Base-by-base conservation (phyloP, 257 asterid species). In the Solanum sitiens region DNA sequence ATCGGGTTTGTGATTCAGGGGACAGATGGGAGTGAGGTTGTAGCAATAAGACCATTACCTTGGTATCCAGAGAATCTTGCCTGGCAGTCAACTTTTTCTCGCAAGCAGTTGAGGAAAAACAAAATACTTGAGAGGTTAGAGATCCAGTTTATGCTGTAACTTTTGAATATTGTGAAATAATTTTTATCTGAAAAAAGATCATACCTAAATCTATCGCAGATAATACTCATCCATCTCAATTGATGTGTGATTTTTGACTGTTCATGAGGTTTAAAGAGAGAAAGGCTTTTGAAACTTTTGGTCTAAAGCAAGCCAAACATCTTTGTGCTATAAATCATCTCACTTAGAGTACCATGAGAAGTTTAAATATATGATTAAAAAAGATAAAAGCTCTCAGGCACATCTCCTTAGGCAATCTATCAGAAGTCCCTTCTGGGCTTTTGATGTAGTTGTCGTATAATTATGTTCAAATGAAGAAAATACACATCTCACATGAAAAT, bases 41-140 rank as follows among this genome's bases (percentile, higher is more conserved):
- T 90, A 83, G 95, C 98, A 87, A 92, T 97, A 75, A 94, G 89
- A 87, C 98, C 98, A 50, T 90, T 97, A 86, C 97, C 95, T 56
- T 97, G 99, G 99, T 97, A 97, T 91, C 99, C 99, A 1, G 94
- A 95, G 63, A 94, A 97, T 90, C 96, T 96, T 50, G 99, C 99
- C 91, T 97, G 99, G 99, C 99, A 97, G 77, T 97, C 99, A 27
- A 93, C 94, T 90, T 97, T 92, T 92, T 97, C 99, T 84, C 89
- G 99, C 91, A 96, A 92, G 87, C 94, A 97, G 90, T 92, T 97
- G 92, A 93, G 99, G 86, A 96, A 96, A 93, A 95, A 94, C 91
- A 95, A 94, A 92, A 92, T 91, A 53, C 98, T 97, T 88, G 96
- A 92, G 89, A 94, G 97, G 99, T 95, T 86, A 91, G 90, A 91